Evolutionary conservation across 1,284 basidiomycete species (phyloP), one percentile per base, ranked within the genome.

Genomic region (Trichosporon ovoides): DNA sequence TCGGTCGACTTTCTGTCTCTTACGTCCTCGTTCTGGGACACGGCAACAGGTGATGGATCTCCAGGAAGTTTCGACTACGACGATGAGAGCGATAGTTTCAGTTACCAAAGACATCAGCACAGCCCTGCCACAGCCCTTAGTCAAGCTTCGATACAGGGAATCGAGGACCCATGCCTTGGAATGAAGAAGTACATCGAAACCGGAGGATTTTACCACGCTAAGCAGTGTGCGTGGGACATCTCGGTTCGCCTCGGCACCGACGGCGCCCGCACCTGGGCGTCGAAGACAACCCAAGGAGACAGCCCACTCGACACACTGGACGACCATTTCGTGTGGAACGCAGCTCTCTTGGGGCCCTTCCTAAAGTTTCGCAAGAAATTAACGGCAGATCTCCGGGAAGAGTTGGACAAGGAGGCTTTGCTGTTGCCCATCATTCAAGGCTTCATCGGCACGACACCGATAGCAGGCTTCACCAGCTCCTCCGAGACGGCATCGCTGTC

Each of bases 131-230:
- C 38, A 10, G 28, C 37, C 18, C 48, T 58, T 16, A 40, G 54
- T 56, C 43, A 56, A 67, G 73, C 81, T 13, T 68, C 78, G 38
- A 76, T 68, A 59, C 70, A 79, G 35, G 77, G 80, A 12, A 77
- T 86, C 68, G 91, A 96, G 69, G 91, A 98, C 71, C 95, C 96
- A 3, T 96, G 92, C 72, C 77, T 84, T 52, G 88, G 91, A 0
- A 83, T 98, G 66, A 88, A 86, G 52, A 97, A 96, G 76, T 93
- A 98, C 52, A 79, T 99, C 7, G 88, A 89, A 51, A 88, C 87
- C 20, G 93, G 93, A 3, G 87, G 88, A 1, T 99, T 99, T 79
- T 99, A 97, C 78, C 96, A 91, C 72, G 87, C 95, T 4, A 72
- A 85, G 19, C 84, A 85, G 61, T 83, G 87, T 5, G 81, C 83